Base-by-base conservation (phyloP, 2,329 filamentous ascomycete species). In the Neophaeococcomyces aloes region DNA sequence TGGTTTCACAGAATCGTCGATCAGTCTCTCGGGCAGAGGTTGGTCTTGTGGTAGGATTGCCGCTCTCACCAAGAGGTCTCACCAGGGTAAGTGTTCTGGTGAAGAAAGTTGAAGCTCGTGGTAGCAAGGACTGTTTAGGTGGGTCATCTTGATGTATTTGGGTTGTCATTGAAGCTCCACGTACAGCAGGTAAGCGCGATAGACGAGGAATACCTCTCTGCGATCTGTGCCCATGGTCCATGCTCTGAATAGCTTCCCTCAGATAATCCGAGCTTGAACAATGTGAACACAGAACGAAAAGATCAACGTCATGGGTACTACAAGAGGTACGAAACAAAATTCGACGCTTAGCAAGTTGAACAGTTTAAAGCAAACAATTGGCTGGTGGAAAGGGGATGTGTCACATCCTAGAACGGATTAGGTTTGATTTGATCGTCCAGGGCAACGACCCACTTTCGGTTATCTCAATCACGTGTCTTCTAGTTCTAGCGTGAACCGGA, bases 161-260 rank as follows among this genome's bases (percentile, higher is more conserved):
- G 4, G 31, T 29, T 36, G 44, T 23, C 13, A 42, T 14, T 13
- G 39, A 23, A 14, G 49, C 44, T 7, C 48, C 44, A 51, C 50
- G 48, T 49, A 48, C 45, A 45, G 49, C 47, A 38, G 53, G 53
- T 10, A 55, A 51, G 36, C 49, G 45, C 17, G 53, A 55, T 37
- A 55, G 41, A 5, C 47, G 53, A 43, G 50, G 46, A 46, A 53
- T 40, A 36, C 31, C 36, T 30, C 48, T 37, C 11, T 35, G 41
- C n/a, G 41, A 30, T 29, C 6, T 19, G 7, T 23, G 32, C 19
- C n/a, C 41, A 17, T 29, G 27, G 23, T 44, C 41, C 41, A 44
- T 44, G 33, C 33, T 44, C 29, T 32, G n/a, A 10, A 27, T 40
- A 10, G 5, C 17, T 14, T n/a, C 30, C n/a, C 15, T 36, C 50